phyloP scores from a whole-genome alignment of 2,329 filamentous ascomycete genomes.

The Westerdykella aurantiaca region DNA sequence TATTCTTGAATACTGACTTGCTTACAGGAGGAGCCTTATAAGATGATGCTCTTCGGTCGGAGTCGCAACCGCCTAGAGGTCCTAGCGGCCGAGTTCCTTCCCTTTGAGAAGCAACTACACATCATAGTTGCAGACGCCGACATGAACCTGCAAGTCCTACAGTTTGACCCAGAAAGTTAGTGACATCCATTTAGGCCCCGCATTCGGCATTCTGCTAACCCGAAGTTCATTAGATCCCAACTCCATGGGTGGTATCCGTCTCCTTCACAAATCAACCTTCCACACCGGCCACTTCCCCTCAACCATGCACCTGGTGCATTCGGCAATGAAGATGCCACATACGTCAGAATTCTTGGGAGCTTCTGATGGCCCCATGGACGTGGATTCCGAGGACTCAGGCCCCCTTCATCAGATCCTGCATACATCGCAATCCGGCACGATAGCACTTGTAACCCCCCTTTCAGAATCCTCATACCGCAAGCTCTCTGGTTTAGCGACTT shows the following conservation, averaged over 20 bases:
- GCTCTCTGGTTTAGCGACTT: constrained; percentile 72
- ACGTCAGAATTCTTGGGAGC: constrained; percentile 19
- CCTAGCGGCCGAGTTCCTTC: constrained; percentile 78
- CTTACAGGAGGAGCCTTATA: constrained; percentile 78
- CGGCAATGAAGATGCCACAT: constrained; percentile 48
- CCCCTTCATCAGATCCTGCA: constrained; percentile 29
- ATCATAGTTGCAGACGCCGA: constrained; percentile 80
- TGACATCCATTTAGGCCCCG: constrained; percentile 13
- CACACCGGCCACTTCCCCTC: constrained; percentile 75
- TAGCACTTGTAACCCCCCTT: constrained; percentile 72
- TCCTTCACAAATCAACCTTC: constrained; percentile 84
- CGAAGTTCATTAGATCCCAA: constrained; percentile 65
- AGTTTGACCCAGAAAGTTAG: constrained; percentile 92
- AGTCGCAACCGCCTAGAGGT: constrained; percentile 72
- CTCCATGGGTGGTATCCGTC: constrained; percentile 78
- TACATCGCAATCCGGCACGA: constrained; percentile 57
- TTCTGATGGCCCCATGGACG: constrained; percentile 33
- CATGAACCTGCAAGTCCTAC: constrained; percentile 78
- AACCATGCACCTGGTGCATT: constrained; percentile 68
- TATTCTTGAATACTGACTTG: background rate
- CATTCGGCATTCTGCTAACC: constrained; percentile 2
- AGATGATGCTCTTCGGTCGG: constrained; percentile 89
- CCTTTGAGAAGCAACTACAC: constrained; percentile 74
- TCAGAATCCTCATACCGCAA: constrained; percentile 77
- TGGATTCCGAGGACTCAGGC: constrained; percentile 4